These are phyloP conservation scores for Epithemia pelagica DNA, from an alignment of 108 stramenopile genomes.

Conservation along the genomic window DNA sequence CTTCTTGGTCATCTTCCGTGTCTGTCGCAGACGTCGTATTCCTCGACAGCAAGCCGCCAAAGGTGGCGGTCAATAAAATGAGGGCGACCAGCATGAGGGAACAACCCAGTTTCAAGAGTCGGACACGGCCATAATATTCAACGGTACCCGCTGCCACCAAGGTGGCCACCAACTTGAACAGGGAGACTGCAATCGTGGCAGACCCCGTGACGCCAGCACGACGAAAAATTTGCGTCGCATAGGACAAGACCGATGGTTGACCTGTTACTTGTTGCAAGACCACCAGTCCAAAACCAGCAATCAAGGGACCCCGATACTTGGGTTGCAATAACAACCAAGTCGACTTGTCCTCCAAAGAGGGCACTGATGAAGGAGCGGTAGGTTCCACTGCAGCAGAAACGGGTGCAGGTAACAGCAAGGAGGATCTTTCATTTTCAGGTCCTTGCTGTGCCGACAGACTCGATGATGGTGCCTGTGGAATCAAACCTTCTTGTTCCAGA, in stretches of 20 bases:
- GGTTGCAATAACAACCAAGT: conserved; percentile 18
- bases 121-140: conserved; percentile 39
- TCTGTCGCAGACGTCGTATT: not conserved
- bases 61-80: conserved; percentile 29
- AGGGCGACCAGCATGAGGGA: conserved; percentile 46
- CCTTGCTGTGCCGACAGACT: not conserved
- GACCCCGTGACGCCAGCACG: conserved; percentile 35
- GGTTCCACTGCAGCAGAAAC: not conserved
- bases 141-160: conserved; percentile 38
- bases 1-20: not conserved
- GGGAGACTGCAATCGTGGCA: conserved; percentile 31
- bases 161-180: conserved; percentile 61
- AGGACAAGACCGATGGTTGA: conserved; percentile 63
- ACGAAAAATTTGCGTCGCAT: conserved; percentile 47
- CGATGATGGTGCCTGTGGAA: too few relatives aligned
- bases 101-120: conserved; percentile 41
- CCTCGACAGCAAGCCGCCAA: conserved; percentile 20
- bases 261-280: conserved; percentile 65
- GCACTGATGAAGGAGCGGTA: not conserved
- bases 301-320: conserved; percentile 26
- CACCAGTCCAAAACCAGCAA: conserved; percentile 47
- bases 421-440: not conserved
- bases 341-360: not conserved
- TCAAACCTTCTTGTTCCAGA: not conserved
- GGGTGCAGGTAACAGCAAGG: not conserved